Evolutionary conservation across 2,329 filamentous ascomycete species (phyloP), one percentile per base, ranked within the genome.

Genomic region (Rutstroemia sp.): DNA sequence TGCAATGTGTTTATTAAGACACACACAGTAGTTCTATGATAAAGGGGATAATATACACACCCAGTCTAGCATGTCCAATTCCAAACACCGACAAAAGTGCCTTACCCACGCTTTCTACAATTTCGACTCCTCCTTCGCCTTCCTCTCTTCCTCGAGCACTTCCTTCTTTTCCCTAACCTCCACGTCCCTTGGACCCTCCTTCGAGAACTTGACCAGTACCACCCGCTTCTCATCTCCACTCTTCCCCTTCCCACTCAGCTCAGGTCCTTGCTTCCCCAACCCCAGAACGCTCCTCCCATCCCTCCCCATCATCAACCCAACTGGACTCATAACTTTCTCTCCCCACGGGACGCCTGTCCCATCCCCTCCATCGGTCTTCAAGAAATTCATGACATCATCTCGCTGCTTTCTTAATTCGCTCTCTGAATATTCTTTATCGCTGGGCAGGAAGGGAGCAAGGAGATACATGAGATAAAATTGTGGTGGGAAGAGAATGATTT

Each of bases 401-500:
- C 84, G 71, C 65, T 87, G 79, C 0, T 63, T 62, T 38, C 74
- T 67, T 67, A 83, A 61, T 4, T 71, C 68, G 30, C 56, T 47
- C 0, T 10, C 3, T 19, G 59, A 16, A 61, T 65, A 19, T 42
- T n/a, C 39, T 42, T n/a, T 18, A 42, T 8, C 5, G 5, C 16
- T 27, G 0, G 67, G 69, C 16, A 87, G 72, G 62, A 83, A 81
- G 2, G 72, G 73, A 0, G 78, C 70, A 2, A 89, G 71, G 0
- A 88, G 72, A 37, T 77, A 73, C 10, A 90, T 76, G 4, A 94
- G 78, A 71, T 88, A 91, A 68, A 86, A 87, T 68, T 97, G 94
- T 0, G 94, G 94, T 4, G 94, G 94, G 68, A 95, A 96, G 5
- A 99, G 74, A 57, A 95, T 88, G 59, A 96, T 84, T 41, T 88